phyloP scores from a whole-genome alignment of 306 rosid species.

The Cucurbita maxima region DNA sequence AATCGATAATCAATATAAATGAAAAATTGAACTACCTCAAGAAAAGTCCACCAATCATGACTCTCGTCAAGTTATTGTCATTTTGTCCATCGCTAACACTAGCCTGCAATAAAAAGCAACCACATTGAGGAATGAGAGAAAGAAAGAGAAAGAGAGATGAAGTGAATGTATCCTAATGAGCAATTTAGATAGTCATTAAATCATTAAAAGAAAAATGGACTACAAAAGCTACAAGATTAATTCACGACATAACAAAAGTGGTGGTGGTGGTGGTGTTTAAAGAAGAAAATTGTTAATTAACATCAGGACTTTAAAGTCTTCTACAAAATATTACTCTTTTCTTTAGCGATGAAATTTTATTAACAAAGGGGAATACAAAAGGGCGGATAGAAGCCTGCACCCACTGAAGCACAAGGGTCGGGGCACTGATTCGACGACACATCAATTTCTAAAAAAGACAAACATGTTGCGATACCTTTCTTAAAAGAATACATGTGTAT shows the following conservation, averaged over 20 bases:
- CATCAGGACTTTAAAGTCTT: background rate
- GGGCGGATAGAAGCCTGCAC: background rate
- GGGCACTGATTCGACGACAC: background rate
- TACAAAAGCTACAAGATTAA: background rate
- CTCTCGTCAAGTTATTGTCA: slow-evolving; percentile 68
- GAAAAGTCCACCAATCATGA: slow-evolving; percentile 75
- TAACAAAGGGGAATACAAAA: background rate
- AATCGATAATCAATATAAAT: background rate
- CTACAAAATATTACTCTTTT: background rate
- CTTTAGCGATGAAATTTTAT: background rate
- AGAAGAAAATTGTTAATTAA: background rate
- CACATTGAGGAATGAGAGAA: slow-evolving; percentile 5
- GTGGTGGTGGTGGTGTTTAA: background rate
- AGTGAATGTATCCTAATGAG: background rate
- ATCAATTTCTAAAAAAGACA: background rate
- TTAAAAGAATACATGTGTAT: no score
- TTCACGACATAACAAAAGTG: background rate
- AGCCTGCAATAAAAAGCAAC: slow-evolving; percentile 44
- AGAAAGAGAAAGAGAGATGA: background rate
- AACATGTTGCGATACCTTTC: background rate
- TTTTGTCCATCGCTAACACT: slow-evolving; percentile 67
- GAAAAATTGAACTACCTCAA: slow-evolving; percentile 35
- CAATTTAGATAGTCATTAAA: background rate
- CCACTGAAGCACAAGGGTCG: background rate
- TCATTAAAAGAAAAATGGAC: background rate